Base-by-base conservation (phyloP, 495 filamentous ascomycete genomes). In the Pseudomonodictys pantanalensis region DNA sequence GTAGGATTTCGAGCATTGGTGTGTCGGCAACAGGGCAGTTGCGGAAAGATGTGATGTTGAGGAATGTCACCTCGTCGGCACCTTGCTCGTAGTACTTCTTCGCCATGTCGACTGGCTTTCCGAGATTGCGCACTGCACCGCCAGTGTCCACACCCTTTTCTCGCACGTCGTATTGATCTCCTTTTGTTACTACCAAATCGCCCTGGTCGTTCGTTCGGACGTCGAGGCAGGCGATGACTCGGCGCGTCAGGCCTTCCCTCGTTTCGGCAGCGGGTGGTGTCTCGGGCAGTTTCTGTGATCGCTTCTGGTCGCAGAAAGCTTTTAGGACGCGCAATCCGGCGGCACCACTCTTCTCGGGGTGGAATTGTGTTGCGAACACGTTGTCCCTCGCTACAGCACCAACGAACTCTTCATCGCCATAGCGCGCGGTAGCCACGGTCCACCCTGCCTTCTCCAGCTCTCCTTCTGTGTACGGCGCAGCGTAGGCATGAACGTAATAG, bases 141-240 rank as follows among this genome's bases (percentile, higher is more conserved):
- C 80, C 83, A n/a, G 76, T 73, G 8, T 78, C 68, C 18, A 73
- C 68, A 10, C 72, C 77, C 73, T 95, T 96, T 68, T 97, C 93
- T n/a, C 93, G 87, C n/a, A 98, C 93, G 68, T 98, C 93, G 74
- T 98, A 98, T 68, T 97, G 93, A 70, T 98, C 93, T 8, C 93
- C 93, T 74, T 98, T 98, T 4, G 93, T 98, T 15, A 98, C 93
- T 0, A 98, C 95, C 17, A 98, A 75, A 72, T 97, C 95, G 4
- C 95, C 95, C 45, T 87, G 77, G 71, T 98, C 95, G 70, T 98
- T 97, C n/a, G 93, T 83, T 8, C 93, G 87, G 26, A 98, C 93
- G 70, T 98, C 93, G 15, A 98, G 82, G 68, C 93, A 98, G 2
- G 95, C 93, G 68, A 98, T 97, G 8, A 98, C 83, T 47, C 93